These are phyloP conservation scores for Hemisphaericaspora nanyangensis DNA, from an alignment of 805 yeast species.

Conservation along the genomic window DNA sequence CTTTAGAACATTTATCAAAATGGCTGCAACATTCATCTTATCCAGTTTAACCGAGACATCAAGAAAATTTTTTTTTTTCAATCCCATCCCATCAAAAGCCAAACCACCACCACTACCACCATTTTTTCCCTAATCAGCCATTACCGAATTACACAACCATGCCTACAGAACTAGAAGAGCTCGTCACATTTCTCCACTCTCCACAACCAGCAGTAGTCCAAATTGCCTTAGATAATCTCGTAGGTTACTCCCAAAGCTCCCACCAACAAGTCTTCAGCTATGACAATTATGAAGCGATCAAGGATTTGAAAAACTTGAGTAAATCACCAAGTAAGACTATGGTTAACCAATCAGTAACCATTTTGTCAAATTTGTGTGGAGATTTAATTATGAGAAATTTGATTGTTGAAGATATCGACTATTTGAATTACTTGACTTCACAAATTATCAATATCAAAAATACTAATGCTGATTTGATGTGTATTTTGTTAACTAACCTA, in stretches of 20 bases:
- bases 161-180: constrained; percentile 46
- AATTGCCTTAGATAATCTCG: constrained; percentile 79
- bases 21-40: no score
- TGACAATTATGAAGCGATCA: constrained; percentile 66
- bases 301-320: constrained; percentile 63
- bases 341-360: constrained; percentile 69
- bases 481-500: constrained; percentile 79
- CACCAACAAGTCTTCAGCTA: constrained; percentile 63
- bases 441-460: constrained; percentile 54
- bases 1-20: no score
- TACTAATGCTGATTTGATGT: constrained; percentile 71
- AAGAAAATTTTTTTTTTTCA: background rate
- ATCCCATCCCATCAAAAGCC: no score
- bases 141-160: constrained; percentile 13
- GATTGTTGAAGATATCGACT: constrained; percentile 62
- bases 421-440: constrained; percentile 44
- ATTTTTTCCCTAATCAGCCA: no score
- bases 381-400: constrained; percentile 58
- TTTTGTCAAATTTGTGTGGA: constrained; percentile 78
- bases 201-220: constrained; percentile 76
- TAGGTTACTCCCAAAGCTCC: constrained; percentile 74
- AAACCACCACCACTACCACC: no score
- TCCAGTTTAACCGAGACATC: background rate
- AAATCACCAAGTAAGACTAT: constrained; percentile 42
- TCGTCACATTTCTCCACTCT: constrained; percentile 78